These are phyloP conservation scores for Cercospora sesami DNA, from an alignment of 2,329 filamentous ascomycete genomes.

Conservation along the genomic window DNA sequence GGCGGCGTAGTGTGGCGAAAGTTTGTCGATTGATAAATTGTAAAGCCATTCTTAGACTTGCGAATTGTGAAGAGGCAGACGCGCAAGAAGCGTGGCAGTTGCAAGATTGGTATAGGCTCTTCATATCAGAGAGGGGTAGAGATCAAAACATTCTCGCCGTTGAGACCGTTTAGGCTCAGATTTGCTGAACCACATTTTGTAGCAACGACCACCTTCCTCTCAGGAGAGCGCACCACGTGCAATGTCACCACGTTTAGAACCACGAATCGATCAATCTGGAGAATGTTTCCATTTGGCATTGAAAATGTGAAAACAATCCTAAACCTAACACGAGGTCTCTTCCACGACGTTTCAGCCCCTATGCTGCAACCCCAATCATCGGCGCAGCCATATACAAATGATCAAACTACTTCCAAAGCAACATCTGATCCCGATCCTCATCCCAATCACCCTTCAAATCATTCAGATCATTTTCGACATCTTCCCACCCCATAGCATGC, in stretches of 20 bases:
- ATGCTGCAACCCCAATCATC: not conserved
- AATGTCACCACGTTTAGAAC: not conserved
- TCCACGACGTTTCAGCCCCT: accelerated
- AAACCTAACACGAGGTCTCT: not conserved
- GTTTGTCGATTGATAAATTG: not conserved
- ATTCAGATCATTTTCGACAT: not conserved
- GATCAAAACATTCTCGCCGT: not conserved
- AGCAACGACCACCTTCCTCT: not conserved
- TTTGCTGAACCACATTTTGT: not conserved
- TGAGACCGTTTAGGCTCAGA: not conserved
- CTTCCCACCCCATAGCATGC: not conserved
- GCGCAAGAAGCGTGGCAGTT: not conserved
- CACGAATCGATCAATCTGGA: not conserved
- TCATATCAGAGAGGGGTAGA: not conserved
- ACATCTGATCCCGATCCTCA: not conserved
- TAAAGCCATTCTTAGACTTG: not conserved
- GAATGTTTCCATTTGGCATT: not conserved
- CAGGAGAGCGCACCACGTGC: not conserved
- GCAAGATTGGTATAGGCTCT: not conserved
- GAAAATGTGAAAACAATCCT: not conserved
- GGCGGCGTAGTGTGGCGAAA: not conserved
- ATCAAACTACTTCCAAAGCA: conserved; percentile 4
- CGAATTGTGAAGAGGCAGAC: not conserved
- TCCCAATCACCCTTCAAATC: not conserved
- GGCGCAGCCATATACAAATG: conserved; percentile 12